Conservation (phyloP, 2,329 filamentous ascomycete species). For the Colletotrichum sp. region DNA sequence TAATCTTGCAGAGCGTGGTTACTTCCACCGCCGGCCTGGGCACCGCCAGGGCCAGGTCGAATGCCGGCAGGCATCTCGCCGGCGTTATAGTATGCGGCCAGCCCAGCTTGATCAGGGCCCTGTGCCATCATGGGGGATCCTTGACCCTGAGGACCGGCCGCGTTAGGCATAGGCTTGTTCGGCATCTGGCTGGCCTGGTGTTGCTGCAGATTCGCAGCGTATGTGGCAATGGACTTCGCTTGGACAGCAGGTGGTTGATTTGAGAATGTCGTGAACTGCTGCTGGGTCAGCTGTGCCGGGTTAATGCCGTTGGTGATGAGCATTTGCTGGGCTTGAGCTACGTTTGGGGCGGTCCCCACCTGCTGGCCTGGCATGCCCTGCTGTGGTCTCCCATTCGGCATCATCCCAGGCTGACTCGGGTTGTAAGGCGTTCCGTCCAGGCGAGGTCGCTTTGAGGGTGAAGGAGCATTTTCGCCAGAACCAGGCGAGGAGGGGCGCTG, state of each 20-base stretch:
- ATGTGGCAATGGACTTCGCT: slow-evolving; percentile 85
- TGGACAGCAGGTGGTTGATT: slow-evolving; percentile 65
- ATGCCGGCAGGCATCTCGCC: slow-evolving; percentile 67
- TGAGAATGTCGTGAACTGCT: slow-evolving; percentile 74
- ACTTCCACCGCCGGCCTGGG: slow-evolving; percentile 58
- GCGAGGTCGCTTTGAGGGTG: slow-evolving; percentile 87
- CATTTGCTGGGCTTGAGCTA: slow-evolving; percentile 62
- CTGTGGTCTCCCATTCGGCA: slow-evolving; percentile 73
- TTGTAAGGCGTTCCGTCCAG: slow-evolving; percentile 76
- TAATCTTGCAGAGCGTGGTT: slow-evolving; percentile 88
- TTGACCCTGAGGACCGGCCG: slow-evolving; percentile 71
- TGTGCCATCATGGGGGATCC: slow-evolving; percentile 83
- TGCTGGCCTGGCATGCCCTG: slow-evolving; percentile 77
- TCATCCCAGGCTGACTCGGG: slow-evolving; percentile 72
- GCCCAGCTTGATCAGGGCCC: slow-evolving; percentile 67
- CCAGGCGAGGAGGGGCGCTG: slow-evolving; percentile 82
- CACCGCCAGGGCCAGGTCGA: slow-evolving; percentile 56
- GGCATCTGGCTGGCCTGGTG: slow-evolving; percentile 83
- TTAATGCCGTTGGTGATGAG: slow-evolving; percentile 76
- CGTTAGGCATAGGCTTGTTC: slow-evolving; percentile 80
- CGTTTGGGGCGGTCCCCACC: slow-evolving; percentile 59
- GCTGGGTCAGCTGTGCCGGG: slow-evolving; percentile 72
- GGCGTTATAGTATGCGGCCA: slow-evolving; percentile 68
- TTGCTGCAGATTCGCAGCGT: slow-evolving; percentile 83
- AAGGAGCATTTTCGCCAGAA: slow-evolving; percentile 86